Conservation (phyloP, 495 filamentous ascomycete genomes). For the Hypoxylon cercidicola region DNA sequence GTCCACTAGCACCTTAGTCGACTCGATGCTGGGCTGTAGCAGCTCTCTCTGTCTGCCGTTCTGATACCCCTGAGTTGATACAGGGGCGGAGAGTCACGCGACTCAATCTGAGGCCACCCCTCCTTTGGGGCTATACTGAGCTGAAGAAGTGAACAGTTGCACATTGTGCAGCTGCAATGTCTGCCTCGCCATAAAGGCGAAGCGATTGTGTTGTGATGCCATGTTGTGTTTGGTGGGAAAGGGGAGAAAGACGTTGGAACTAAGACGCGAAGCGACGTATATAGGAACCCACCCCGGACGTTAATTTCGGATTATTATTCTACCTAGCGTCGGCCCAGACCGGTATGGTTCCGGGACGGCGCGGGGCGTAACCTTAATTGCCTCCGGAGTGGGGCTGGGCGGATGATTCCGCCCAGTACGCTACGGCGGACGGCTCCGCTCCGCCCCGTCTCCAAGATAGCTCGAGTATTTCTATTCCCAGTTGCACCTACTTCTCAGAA, state of each 20-base stretch:
- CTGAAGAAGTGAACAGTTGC: conserved; percentile 46
- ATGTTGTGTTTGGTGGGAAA: conserved; percentile 35
- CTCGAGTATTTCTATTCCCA: too few relatives aligned
- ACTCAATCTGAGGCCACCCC: conserved; percentile 71
- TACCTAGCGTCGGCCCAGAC: conserved; percentile 14
- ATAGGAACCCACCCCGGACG: conserved; percentile 5
- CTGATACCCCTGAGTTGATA: conserved; percentile 43
- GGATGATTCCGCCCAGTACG: too few relatives aligned
- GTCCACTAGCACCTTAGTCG: conserved; percentile 35
- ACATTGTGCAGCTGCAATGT: conserved; percentile 48
- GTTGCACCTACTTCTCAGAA: too few relatives aligned
- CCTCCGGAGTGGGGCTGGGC: too few relatives aligned
- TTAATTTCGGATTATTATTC: conserved; percentile 28
- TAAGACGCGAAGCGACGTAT: not conserved
- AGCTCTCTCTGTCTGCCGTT: conserved; percentile 17
- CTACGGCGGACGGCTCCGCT: too few relatives aligned
- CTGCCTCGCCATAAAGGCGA: conserved; percentile 44
- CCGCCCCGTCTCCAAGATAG: too few relatives aligned
- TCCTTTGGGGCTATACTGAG: conserved; percentile 75
- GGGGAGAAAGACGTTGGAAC: conserved; percentile 1
- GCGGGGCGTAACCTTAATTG: too few relatives aligned
- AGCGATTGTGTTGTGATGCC: conserved; percentile 33
- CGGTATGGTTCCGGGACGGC: too few relatives aligned
- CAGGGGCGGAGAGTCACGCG: conserved; percentile 46
- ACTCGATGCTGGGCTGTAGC: conserved; percentile 37